Conservation (phyloP, 345 rosid genomes). For the Eucalyptus lansdowneana region DNA sequence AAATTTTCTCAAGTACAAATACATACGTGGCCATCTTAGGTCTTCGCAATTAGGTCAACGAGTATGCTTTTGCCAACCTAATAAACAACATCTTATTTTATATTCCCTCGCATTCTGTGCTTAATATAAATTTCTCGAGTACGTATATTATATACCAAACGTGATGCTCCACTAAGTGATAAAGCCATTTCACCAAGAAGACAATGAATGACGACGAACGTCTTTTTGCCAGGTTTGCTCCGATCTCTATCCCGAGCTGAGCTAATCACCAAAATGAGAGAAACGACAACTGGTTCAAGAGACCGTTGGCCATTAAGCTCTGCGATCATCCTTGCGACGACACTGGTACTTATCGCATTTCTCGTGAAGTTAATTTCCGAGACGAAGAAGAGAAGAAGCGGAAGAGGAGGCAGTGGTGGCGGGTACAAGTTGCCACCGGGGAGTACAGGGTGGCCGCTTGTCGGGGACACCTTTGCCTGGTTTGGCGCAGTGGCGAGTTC, state of each 20-base stretch:
- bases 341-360: neutral
- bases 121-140: neutral
- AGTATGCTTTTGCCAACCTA: neutral
- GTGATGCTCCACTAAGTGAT: neutral
- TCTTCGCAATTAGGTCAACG: neutral
- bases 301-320: neutral
- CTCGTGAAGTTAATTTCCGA: neutral
- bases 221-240: neutral
- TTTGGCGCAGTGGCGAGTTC: slow-evolving; percentile 72
- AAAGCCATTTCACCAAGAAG: neutral
- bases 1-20: neutral
- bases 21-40: neutral
- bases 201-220: neutral
- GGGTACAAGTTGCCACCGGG: slow-evolving; percentile 41
- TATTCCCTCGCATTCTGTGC: neutral
- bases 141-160: neutral
- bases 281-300: neutral
- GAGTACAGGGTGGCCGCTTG: slow-evolving; percentile 64
- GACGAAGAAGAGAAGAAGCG: neutral
- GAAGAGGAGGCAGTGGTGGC: neutral
- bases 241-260: neutral
- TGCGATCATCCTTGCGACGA: neutral
- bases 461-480: slow-evolving; percentile 71
- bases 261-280: neutral
- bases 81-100: neutral